phyloP scores from a whole-genome alignment of 257 asterid species.

The Solanum sitiens region DNA sequence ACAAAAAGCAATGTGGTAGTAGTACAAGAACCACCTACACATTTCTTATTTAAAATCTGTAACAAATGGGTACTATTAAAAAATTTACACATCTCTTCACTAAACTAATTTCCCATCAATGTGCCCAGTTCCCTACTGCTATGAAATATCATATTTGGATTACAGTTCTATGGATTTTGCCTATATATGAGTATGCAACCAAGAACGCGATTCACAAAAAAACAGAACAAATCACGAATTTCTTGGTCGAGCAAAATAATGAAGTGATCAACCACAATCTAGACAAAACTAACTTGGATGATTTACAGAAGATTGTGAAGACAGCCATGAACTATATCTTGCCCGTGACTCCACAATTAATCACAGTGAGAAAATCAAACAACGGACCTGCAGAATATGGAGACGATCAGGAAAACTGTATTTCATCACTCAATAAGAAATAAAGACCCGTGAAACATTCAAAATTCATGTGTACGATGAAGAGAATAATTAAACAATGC shows the following conservation, averaged over 20 bases:
- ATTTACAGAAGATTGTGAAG: conserved; percentile 15
- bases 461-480: neutral
- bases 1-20: neutral
- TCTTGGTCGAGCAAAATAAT: conserved; percentile 39
- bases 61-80: neutral
- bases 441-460: neutral
- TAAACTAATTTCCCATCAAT: neutral
- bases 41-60: neutral
- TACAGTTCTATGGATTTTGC: neutral
- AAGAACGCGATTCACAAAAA: neutral
- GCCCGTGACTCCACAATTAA: conserved; percentile 8
- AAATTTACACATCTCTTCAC: neutral
- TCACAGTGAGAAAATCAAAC: conserved; percentile 1
- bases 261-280: conserved; percentile 28
- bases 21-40: neutral
- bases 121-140: neutral
- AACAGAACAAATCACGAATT: conserved; percentile 44
- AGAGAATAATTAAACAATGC: neutral
- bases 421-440: neutral
- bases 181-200: neutral
- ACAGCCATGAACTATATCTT: conserved; percentile 10
- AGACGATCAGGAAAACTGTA: neutral
- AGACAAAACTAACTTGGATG: conserved; percentile 3
- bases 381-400: conserved; percentile 23
- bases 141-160: neutral